These are phyloP conservation scores for rapeseed (Brassica napus) DNA, from an alignment of 345 rosid species.

Conservation along the genomic window DNA sequence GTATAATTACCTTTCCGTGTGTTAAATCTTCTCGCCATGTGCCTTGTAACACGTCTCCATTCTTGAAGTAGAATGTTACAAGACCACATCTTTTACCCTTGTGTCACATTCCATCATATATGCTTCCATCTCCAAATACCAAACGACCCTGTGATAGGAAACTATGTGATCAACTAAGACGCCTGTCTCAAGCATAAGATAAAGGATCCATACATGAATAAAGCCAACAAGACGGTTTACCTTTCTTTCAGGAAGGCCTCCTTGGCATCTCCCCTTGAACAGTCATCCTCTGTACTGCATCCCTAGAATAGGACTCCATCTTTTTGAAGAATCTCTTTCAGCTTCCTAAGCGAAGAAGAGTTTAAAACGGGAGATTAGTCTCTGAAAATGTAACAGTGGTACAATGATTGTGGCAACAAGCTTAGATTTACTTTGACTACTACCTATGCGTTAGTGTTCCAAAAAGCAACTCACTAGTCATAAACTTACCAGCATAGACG, in stretches of 20 bases:
- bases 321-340: conserved; percentile 79
- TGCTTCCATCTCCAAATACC: conserved; percentile 74
- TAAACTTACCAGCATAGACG: conserved; percentile 85
- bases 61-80: conserved; percentile 82
- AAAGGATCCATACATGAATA: too few species aligned
- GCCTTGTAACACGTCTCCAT: conserved; percentile 96
- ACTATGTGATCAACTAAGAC: too few species aligned
- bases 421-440: too few species aligned
- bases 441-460: too few species aligned
- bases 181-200: too few species aligned
- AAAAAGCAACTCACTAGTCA: too few species aligned
- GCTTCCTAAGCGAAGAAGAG: conserved; percentile 61
- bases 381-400: too few species aligned
- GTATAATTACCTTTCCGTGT: conserved; percentile 80
- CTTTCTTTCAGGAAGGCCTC: conserved; percentile 98
- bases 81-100: conserved; percentile 86
- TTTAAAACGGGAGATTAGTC: conserved; percentile 2
- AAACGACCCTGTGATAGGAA: conserved; percentile 62
- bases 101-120: conserved; percentile 93
- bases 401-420: too few species aligned
- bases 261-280: conserved; percentile 58
- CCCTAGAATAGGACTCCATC: conserved; percentile 73
- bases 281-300: conserved; percentile 91
- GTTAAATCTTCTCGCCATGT: conserved; percentile 93
- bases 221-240: conserved; percentile 39